Conservation (phyloP, 495 filamentous ascomycete species). For the Penicillium longicatenatum region DNA sequence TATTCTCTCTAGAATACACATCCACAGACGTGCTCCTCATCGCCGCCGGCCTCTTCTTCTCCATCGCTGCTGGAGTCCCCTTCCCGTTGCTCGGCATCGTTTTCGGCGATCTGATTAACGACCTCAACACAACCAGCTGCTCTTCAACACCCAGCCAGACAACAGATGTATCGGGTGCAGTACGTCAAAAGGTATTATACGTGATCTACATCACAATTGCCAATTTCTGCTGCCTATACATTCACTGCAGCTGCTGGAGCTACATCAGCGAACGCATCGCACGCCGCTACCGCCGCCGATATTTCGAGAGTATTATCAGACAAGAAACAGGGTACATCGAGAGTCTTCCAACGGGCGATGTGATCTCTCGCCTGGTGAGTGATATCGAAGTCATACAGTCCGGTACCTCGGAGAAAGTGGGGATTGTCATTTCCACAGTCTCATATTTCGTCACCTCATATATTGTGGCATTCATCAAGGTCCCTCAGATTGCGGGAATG, state of each 20-base stretch:
- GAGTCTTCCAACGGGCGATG: constrained; percentile 52
- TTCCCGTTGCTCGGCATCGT: constrained; percentile 70
- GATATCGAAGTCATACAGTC: constrained; percentile 61
- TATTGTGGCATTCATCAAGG: constrained; percentile 63
- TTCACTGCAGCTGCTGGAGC: constrained; percentile 56
- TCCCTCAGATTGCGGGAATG: constrained; percentile 42
- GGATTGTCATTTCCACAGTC: constrained; percentile 57
- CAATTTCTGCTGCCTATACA: constrained; percentile 61
- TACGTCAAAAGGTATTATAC: constrained; percentile 55
- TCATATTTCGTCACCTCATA: constrained; percentile 64
- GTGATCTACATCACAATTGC: constrained; percentile 65
- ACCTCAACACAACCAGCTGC: constrained; percentile 38
- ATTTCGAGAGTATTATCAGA: constrained; percentile 56
- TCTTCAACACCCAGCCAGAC: constrained; percentile 13
- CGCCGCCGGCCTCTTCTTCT: constrained; percentile 47
- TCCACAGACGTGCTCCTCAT: constrained; percentile 32
- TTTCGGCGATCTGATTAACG: constrained; percentile 66
- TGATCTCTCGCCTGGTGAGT: constrained; percentile 56
- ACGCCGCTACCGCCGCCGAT: constrained; percentile 58
- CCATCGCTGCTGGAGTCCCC: constrained; percentile 63
- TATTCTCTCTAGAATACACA: constrained; percentile 39
- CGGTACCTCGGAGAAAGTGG: constrained; percentile 68
- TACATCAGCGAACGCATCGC: constrained; percentile 63
- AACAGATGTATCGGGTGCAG: constrained; percentile 19
- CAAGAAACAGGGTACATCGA: constrained; percentile 65